These are phyloP conservation scores for Rhodotorula sphaerocarpa DNA, from an alignment of 768 basidiomycete genomes.

Conservation along the genomic window DNA sequence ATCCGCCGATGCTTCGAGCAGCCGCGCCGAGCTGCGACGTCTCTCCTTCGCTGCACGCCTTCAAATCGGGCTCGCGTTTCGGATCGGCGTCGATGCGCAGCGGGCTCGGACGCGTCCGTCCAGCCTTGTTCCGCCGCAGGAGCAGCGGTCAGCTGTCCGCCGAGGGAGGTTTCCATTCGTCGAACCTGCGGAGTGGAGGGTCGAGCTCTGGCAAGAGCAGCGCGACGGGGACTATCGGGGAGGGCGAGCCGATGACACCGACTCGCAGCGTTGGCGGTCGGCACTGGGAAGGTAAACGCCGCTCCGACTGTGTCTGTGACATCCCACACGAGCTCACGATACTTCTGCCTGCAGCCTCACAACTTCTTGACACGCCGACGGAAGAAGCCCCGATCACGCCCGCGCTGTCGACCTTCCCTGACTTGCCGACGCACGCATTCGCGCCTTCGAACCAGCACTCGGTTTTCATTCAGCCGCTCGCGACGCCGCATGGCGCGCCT, in stretches of 20 bases:
- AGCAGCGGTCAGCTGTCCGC: conserved; percentile 28
- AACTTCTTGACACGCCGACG: conserved; percentile 29
- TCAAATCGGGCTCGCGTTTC: background rate
- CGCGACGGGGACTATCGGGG: conserved; percentile 8
- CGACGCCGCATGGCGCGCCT: conserved; percentile 20
- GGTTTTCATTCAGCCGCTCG: conserved; percentile 11
- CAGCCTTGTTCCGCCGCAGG: conserved; percentile 23
- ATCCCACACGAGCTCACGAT: background rate
- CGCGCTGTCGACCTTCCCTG: conserved; percentile 19
- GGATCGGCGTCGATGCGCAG: conserved; percentile 1
- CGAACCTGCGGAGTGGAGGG: conserved; percentile 11
- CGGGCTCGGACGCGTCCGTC: conserved; percentile 7
- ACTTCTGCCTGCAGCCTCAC: background rate
- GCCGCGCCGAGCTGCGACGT: background rate
- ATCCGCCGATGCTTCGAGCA: background rate
- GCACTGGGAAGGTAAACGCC: conserved; percentile 21
- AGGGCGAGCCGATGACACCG: conserved; percentile 41
- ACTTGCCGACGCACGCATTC: conserved; percentile 3
- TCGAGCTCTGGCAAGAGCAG: conserved; percentile 18
- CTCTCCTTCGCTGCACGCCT: conserved; percentile 25
- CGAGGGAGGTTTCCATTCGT: conserved; percentile 14
- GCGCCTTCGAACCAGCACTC: conserved; percentile 6
- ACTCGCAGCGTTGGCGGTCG: conserved; percentile 27
- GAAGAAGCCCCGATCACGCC: conserved; percentile 27
- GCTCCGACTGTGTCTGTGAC: background rate